Evolutionary conservation across 1,284 basidiomycete species (phyloP), one percentile per base, ranked within the genome.

Genomic region (Apiotrichum porosum): DNA sequence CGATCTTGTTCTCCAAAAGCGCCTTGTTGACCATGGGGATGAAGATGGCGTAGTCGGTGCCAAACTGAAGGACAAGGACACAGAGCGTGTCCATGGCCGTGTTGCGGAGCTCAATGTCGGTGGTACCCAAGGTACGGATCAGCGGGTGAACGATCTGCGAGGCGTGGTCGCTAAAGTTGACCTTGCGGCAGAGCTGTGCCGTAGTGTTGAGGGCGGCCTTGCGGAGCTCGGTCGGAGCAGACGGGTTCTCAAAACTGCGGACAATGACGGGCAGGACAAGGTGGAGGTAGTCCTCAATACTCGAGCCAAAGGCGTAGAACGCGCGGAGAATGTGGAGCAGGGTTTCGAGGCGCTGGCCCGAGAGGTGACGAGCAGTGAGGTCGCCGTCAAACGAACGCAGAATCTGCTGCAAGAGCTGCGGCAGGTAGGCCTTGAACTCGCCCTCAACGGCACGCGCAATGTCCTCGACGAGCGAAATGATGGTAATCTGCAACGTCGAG

Each of bases 141-240:
- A 99, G 79, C 3, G 95, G 94, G 65, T 97, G 95, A 21, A 99
- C 89, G 63, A 98, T 97, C 38, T 94, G 82, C 17, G 92, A 95
- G 9, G 94, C 92, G 63, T 98, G 93, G 66, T 98, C 95, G n/a
- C 89, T 93, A 68, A 99, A 97, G 74, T 98, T 97, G 62, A 98
- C 91, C 56, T 94, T 84, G 57, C 86, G 81, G 14, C 91, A 92
- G 17, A 99, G 76, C 24, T 88, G 87, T 37, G 92, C 92, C 17
- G 97, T 88, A 0, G 91, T 94, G 54, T 88, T 82, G 40, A 98
- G 86, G 0, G 94, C 93, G 38, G 85, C 82, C 71, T 89, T 91
- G 36, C 94, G 84, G 38, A 98, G 76, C 24, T 81, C 75, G 2
- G 81, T 80, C 2, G 85, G 80, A 1, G 83, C 85, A 59, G 93